Evolutionary conservation across 805 yeast genomes (phyloP).

Genomic region (Hanseniaspora taiwanica): DNA sequence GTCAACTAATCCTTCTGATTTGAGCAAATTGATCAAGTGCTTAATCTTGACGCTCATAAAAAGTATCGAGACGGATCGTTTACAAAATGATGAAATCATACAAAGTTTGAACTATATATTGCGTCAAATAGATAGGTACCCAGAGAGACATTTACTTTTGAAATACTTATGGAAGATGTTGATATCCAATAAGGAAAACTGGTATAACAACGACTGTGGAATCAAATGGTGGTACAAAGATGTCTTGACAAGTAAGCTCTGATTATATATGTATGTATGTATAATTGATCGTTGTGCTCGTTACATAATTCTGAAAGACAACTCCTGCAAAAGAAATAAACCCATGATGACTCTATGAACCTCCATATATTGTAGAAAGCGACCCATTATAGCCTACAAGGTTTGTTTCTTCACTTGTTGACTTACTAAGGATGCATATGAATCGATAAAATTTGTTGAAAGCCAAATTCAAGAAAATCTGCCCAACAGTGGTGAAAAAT

Average conservation of each 20-base stretch:
- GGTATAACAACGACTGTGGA: background rate
- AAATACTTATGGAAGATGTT: background rate
- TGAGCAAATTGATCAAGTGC: background rate
- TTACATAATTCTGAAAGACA: too few species aligned
- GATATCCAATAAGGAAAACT: background rate
- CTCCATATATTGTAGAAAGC: too few species aligned
- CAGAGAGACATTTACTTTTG: background rate
- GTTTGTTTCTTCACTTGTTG: too few species aligned
- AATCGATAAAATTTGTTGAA: background rate
- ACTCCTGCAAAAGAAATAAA: too few species aligned
- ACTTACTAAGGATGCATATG: background rate
- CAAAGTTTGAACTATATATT: background rate
- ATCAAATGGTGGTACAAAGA: background rate
- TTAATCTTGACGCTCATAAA: background rate
- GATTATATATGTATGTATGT: background rate
- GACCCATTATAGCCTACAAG: too few species aligned
- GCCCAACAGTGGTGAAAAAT: too few species aligned
- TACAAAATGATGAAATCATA: background rate
- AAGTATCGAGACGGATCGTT: background rate
- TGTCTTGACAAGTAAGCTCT: background rate
- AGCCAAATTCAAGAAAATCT: too few species aligned
- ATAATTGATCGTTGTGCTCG: too few species aligned
- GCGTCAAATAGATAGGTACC: background rate
- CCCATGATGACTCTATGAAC: too few species aligned
- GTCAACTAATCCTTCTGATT: background rate